A percentile compares a stretch with the other conserved stretches of the same genome.
Evolutionary conservation across 768 basidiomycete species (phyloP).

Genomic region (Lentinula edodes): DNA sequence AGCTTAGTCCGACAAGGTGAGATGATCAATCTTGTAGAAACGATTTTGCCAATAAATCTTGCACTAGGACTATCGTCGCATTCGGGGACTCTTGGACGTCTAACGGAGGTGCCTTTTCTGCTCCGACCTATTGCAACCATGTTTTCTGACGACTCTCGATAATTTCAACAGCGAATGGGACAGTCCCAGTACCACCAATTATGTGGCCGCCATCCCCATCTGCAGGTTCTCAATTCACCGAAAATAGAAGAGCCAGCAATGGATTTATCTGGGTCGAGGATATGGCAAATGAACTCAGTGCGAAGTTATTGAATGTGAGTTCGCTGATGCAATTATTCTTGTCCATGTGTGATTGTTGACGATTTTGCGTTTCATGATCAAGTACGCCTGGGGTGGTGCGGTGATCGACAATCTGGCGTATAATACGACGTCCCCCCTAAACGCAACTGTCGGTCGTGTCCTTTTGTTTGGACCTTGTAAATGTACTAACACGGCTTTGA

Average conservation of each 20-base stretch:
- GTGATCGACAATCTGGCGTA: conserved; percentile 27
- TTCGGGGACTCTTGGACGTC: conserved; percentile 29
- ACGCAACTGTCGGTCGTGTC: conserved; percentile 14
- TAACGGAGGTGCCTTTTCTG: conserved; percentile 16
- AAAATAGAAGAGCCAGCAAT: conserved; percentile 24
- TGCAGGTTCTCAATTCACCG: conserved; percentile 21
- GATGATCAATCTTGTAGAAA: not conserved
- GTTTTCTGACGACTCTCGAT: not conserved
- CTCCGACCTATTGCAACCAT: too few relatives aligned
- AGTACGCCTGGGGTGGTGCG: conserved; percentile 30
- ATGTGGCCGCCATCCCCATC: conserved; percentile 26
- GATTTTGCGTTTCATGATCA: not conserved
- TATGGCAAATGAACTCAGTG: conserved; percentile 21
- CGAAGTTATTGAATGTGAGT: conserved; percentile 24
- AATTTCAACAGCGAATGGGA: conserved; percentile 21
- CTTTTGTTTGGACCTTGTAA: not conserved
- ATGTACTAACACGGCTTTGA: not conserved
- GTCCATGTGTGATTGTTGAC: not conserved
- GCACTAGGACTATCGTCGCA: conserved; percentile 20
- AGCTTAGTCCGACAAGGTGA: conserved; percentile 16
- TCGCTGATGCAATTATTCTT: not conserved
- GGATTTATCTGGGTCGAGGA: conserved; percentile 27
- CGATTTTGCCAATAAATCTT: not conserved
- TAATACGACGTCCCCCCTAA: conserved; percentile 24
- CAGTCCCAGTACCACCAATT: conserved; percentile 25